Conservation (phyloP, 2,329 filamentous ascomycete species). For the Didymella segeticola region DNA sequence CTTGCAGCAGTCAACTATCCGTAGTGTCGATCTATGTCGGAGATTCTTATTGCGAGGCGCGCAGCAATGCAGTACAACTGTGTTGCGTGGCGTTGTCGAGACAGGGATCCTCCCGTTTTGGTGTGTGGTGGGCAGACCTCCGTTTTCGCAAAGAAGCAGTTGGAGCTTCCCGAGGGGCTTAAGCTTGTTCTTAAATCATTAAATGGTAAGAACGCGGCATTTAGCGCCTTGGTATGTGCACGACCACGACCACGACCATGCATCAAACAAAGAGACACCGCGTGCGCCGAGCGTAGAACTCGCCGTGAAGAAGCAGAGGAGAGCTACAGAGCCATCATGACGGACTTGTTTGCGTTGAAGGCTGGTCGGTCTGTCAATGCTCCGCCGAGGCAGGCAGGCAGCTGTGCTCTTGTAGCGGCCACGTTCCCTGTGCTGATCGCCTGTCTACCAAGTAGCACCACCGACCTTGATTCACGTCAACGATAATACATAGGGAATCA, state of each 20-base stretch:
- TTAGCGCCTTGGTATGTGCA: conserved; percentile 12
- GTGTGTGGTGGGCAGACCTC: conserved; percentile 1
- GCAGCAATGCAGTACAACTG: conserved; percentile 9
- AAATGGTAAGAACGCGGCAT: conserved; percentile 4
- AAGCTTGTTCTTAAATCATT: no score
- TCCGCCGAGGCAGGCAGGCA: not conserved
- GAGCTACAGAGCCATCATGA: not conserved
- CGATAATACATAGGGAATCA: no score
- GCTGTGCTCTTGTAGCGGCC: not conserved
- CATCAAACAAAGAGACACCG: conserved; percentile 13
- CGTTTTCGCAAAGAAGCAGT: conserved; percentile 14
- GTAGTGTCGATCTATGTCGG: no score
- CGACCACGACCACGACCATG: conserved; percentile 3
- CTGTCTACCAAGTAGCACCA: no score
- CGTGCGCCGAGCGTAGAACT: not conserved
- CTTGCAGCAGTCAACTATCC: not conserved
- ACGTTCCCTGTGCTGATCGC: not conserved
- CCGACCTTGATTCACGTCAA: no score
- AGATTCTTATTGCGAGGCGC: no score
- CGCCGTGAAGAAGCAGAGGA: not conserved
- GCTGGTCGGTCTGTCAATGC: not conserved
- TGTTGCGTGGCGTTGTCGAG: conserved; percentile 8
- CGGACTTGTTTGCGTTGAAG: not conserved
- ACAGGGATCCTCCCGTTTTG: conserved; percentile 5
- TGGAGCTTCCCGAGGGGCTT: no score